Percentiles rank a stretch among this genome's conserved stretches.
Evolutionary conservation across 306 rosid species (phyloP).

Genomic region (Canavalia ensiformis): DNA sequence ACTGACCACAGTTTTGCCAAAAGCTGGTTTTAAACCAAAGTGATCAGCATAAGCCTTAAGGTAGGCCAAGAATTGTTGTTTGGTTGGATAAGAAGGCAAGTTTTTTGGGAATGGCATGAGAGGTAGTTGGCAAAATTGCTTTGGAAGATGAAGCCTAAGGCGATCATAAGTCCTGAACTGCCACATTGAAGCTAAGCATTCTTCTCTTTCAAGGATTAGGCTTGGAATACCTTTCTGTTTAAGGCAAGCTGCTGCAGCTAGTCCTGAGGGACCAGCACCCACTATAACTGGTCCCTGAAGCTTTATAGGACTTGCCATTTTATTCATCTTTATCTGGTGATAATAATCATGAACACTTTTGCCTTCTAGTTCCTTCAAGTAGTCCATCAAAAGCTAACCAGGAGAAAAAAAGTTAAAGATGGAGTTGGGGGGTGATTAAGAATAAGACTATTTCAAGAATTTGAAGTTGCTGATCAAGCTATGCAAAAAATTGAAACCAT

Average conservation of each 20-base stretch:
- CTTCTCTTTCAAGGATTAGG: slow-evolving; percentile 71
- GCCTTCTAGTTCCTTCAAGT: slow-evolving; percentile 75
- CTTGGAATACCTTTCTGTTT: slow-evolving; percentile 74
- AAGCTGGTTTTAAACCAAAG: slow-evolving; percentile 67
- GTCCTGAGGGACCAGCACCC: slow-evolving; percentile 97
- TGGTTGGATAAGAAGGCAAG: slow-evolving; percentile 87
- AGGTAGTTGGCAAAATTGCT: slow-evolving; percentile 84
- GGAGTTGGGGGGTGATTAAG: neutral
- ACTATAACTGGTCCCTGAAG: slow-evolving; percentile 78
- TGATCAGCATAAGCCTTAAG: slow-evolving; percentile 62
- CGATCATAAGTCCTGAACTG: slow-evolving; percentile 86
- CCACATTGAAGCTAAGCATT: slow-evolving; percentile 95
- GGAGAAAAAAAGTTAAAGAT: neutral
- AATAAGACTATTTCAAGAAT: slow-evolving; percentile 13
- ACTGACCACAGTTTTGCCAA: slow-evolving; percentile 59
- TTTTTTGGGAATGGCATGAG: slow-evolving; percentile 77
- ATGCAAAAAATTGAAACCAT: slow-evolving; percentile 16
- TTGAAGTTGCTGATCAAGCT: slow-evolving; percentile 6
- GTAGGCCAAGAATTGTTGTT: slow-evolving; percentile 78
- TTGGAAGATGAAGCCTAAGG: slow-evolving; percentile 92
- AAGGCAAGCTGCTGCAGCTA: slow-evolving; percentile 92
- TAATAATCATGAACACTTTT: slow-evolving; percentile 68
- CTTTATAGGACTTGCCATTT: slow-evolving; percentile 35
- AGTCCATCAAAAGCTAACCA: slow-evolving; percentile 56
- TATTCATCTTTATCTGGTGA: slow-evolving; percentile 37